Base-by-base conservation (phyloP, 176 grass and related monocot genomes). In the Musa beccarii region DNA sequence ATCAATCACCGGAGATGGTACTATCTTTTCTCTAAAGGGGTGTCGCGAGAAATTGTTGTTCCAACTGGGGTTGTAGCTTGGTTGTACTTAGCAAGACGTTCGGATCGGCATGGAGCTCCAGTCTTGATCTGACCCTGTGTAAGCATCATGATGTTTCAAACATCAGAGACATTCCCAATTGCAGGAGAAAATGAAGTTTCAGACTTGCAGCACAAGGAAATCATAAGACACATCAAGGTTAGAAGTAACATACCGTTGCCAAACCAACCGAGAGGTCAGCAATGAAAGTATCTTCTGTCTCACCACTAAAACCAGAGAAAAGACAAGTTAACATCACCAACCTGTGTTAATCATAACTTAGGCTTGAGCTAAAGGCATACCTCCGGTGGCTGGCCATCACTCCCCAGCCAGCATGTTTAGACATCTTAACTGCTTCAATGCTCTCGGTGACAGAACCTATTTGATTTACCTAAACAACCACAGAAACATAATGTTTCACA, bases 221-320 rank as follows among this genome's bases (percentile, higher is more conserved):
- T 10, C 11, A 17, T 11, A 19, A 21, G 8, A n/a, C 8, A 10
- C 10, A 9, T 70, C 15, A 10, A 14, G n/a, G n/a, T 61, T 17
- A 70, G 11, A 6, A 51, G 17, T 26, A 70, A 49, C 78, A 64
- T 90, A 97, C 90, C 54, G 90, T 97, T 68, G 93, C 66, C 61
- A 97, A 76, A 53, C 93, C 93, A 55, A 97, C 90, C 1, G 93
- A 85, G 77, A 97, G 77, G 79, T 97, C 90, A 87, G 93, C 90
- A 80, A 97, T 97, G 76, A 97, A 97, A 56, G 90, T 97, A 72
- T 97, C 93, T 75, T 97, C 93, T 0, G 90, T 97, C 81, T 97
- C 93, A 84, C 90, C 93, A 56, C 93, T 92, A 63, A 24, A 88
- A 66, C 21, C 56, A 53, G 17, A 19, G 0, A 70, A 13, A 59